Percentiles rank a stretch among this genome's conserved stretches.
phyloP scores from a whole-genome alignment of 495 filamentous ascomycete species.

The Ascobolus immersus region DNA sequence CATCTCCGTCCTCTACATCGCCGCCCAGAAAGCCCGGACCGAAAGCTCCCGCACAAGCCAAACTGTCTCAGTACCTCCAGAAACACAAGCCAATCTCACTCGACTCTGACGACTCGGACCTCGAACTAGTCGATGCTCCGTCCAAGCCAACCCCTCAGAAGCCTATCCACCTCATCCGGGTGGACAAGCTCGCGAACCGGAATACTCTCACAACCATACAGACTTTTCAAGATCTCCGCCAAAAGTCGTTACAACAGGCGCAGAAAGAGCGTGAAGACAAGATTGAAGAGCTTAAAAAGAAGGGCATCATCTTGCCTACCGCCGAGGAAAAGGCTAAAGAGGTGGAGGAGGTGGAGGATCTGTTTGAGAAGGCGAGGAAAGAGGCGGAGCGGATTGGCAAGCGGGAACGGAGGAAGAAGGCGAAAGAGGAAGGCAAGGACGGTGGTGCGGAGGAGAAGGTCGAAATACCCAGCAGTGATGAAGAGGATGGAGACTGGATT shows the following conservation, averaged over 20 bases:
- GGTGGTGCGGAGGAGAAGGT: constrained; percentile 24
- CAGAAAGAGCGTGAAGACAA: constrained; percentile 49
- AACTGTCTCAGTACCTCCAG: constrained; percentile 9
- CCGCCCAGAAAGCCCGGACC: constrained; percentile 17
- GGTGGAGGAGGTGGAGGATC: constrained; percentile 57
- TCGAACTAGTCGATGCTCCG: constrained; percentile 28
- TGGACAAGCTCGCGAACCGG: not conserved
- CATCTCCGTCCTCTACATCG: constrained; percentile 16
- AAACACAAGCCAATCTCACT: constrained; percentile 1
- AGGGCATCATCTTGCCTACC: constrained; percentile 62
- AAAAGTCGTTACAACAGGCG: constrained; percentile 56
- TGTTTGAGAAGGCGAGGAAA: constrained; percentile 56
- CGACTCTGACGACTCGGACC: constrained; percentile 34
- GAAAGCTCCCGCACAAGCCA: too few species aligned
- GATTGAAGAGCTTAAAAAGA: constrained; percentile 46
- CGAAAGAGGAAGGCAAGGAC: constrained; percentile 28
- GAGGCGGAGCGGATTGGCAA: constrained; percentile 59
- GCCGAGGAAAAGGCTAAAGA: constrained; percentile 62
- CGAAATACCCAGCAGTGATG: too few species aligned
- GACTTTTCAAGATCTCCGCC: constrained; percentile 24
- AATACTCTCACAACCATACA: not conserved
- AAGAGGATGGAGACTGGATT: constrained; percentile 29
- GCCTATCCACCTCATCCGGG: not conserved
- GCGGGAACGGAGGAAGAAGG: constrained; percentile 44
- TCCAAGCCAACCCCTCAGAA: not conserved